Evolutionary conservation across 2,329 filamentous ascomycete genomes (phyloP).

Genomic region (Aspergillus alliaceus): DNA sequence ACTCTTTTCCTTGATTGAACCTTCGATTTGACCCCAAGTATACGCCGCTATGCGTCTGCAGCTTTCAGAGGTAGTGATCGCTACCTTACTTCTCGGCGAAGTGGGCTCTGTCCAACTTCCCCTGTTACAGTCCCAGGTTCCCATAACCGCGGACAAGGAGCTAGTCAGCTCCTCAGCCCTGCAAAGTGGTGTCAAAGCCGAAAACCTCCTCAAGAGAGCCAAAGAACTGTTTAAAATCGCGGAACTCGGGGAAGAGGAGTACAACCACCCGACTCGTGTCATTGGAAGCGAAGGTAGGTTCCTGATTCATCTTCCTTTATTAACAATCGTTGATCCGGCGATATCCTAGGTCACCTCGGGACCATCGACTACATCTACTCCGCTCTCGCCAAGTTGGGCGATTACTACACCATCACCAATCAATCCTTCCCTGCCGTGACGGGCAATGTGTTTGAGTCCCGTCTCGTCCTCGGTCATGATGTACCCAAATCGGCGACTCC

Average conservation of each 20-base stretch:
- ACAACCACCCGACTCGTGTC: conserved; percentile 68
- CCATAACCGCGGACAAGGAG: conserved; percentile 12
- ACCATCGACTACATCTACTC: conserved; percentile 64
- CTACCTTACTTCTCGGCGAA: conserved; percentile 6
- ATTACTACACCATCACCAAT: conserved; percentile 36
- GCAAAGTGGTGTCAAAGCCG: conserved; percentile 52
- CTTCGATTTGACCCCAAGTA: too few species aligned
- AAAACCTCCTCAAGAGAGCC: conserved; percentile 60
- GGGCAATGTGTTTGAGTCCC: conserved; percentile 61
- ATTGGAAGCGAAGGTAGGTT: conserved; percentile 67
- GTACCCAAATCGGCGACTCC: conserved; percentile 55
- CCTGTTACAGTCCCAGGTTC: conserved; percentile 17
- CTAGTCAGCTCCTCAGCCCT: conserved; percentile 50
- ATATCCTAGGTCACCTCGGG: conserved; percentile 53
- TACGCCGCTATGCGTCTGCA: not conserved
- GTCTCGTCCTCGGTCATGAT: conserved; percentile 57
- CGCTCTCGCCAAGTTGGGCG: conserved; percentile 44
- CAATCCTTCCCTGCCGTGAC: conserved; percentile 63
- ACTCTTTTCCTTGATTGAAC: too few species aligned
- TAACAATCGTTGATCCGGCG: not conserved
- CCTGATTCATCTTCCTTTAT: too few species aligned
- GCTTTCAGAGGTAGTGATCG: not conserved
- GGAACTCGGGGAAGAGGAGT: conserved; percentile 58
- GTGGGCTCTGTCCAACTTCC: conserved; percentile 21
- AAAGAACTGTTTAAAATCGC: conserved; percentile 64